Evolutionary conservation across 768 basidiomycete species (phyloP).

Genomic region (Mycena amicta): DNA sequence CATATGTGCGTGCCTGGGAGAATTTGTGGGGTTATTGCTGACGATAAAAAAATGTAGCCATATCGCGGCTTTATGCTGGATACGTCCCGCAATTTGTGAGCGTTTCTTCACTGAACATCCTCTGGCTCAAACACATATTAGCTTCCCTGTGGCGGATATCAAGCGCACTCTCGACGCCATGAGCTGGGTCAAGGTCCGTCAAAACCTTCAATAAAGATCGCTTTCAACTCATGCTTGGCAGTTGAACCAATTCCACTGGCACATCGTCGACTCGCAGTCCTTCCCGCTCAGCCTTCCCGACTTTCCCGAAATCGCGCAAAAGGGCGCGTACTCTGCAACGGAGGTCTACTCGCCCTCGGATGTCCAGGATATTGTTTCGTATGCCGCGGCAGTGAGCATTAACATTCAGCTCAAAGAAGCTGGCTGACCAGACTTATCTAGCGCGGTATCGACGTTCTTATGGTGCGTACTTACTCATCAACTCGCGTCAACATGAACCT

Average conservation of each 20-base stretch:
- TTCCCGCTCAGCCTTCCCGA: slow-evolving; percentile 68
- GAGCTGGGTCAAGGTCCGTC: slow-evolving; percentile 71
- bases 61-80: slow-evolving; percentile 83
- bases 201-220: too few species aligned
- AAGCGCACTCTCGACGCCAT: slow-evolving; percentile 74
- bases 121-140: slow-evolving; percentile 23
- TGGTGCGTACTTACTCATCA: slow-evolving; percentile 44
- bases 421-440: too few species aligned
- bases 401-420: too few species aligned
- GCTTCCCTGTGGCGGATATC: slow-evolving; percentile 66
- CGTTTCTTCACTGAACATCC: slow-evolving; percentile 8
- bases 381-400: slow-evolving; percentile 64
- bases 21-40: too few species aligned
- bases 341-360: slow-evolving; percentile 58
- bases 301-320: slow-evolving; percentile 60
- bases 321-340: slow-evolving; percentile 66
- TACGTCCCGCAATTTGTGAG: slow-evolving; percentile 76
- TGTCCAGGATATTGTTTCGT: slow-evolving; percentile 59
- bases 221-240: too few species aligned
- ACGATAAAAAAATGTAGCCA: slow-evolving; percentile 41
- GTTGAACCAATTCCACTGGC: slow-evolving; percentile 83
- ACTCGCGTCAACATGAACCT: slow-evolving; percentile 34
- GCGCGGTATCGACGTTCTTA: slow-evolving; percentile 75
- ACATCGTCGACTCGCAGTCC: slow-evolving; percentile 77
- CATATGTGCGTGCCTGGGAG: slow-evolving; percentile 62